Percentiles rank a stretch among this genome's conserved stretches.
Evolutionary conservation across 345 rosid genomes (phyloP).

Genomic region (Eutrema yunnanense): DNA sequence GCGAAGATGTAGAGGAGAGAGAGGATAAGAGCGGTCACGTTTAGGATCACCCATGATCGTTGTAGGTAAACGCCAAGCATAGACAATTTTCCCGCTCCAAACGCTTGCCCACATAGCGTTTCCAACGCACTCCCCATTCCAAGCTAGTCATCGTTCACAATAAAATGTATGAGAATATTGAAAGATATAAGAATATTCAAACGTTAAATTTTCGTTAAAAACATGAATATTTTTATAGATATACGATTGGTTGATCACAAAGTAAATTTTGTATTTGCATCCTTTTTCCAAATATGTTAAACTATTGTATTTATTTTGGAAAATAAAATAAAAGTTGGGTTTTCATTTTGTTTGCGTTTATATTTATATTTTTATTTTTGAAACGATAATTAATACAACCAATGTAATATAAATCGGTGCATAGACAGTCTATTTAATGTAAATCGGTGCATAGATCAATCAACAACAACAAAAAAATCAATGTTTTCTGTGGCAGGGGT

Average conservation of each 20-base stretch:
- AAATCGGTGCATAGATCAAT: neutral
- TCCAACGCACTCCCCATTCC: constrained; percentile 99
- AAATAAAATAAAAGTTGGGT: neutral
- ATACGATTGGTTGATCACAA: neutral
- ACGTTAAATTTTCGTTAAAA: neutral
- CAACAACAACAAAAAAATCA: neutral
- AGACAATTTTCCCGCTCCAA: constrained; percentile 72
- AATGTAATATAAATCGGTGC: neutral
- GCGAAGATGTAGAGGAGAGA: constrained; percentile 62
- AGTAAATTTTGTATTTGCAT: neutral
- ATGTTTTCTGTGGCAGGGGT: neutral
- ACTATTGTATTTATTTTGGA: neutral
- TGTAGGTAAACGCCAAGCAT: constrained; percentile 92
- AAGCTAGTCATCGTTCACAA: no score
- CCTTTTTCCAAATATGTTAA: neutral
- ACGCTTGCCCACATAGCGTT: constrained; percentile 93
- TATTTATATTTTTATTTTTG: neutral
- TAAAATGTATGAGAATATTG: no score
- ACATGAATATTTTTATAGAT: neutral
- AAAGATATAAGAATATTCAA: neutral
- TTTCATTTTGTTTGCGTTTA: neutral
- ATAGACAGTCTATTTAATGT: neutral
- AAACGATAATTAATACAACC: neutral
- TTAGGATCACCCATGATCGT: constrained; percentile 85
- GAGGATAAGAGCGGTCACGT: constrained; percentile 49